These are phyloP conservation scores for Passalora sequoiae DNA, from an alignment of 2,329 filamentous ascomycete species.

Conservation along the genomic window DNA sequence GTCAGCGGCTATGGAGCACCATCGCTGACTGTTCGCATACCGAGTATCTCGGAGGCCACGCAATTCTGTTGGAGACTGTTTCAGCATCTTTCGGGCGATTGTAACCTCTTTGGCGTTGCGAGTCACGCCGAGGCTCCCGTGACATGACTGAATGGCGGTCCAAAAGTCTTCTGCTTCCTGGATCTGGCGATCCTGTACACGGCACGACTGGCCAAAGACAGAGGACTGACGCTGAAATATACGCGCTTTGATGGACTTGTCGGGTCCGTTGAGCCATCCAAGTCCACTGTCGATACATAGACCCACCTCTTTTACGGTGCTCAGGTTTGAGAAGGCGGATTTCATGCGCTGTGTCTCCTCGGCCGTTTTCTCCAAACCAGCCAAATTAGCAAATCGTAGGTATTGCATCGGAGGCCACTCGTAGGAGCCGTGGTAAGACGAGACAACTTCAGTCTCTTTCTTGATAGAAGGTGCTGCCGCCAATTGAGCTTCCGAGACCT, in stretches of 20 bases:
- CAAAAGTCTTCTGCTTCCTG: conserved; percentile 26
- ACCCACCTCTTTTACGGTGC: conserved; percentile 56
- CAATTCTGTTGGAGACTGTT: conserved; percentile 13
- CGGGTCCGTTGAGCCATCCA: conserved; percentile 61
- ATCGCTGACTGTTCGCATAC: conserved; percentile 19
- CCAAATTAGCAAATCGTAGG: conserved; percentile 55
- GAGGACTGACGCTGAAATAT: conserved; percentile 41
- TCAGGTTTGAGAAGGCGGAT: conserved; percentile 54
- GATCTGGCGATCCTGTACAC: conserved; percentile 15
- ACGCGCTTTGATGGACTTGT: conserved; percentile 48
- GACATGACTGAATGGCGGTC: conserved; percentile 23
- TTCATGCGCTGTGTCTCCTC: conserved; percentile 60
- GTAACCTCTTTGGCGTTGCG: conserved; percentile 20
- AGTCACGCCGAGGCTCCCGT: conserved; percentile 13
- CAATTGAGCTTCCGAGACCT: conserved; percentile 54
- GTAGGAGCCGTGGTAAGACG: conserved; percentile 60
- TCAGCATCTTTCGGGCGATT: conserved; percentile 15
- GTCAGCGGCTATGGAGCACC: conserved; percentile 19
- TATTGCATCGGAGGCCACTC: conserved; percentile 59
- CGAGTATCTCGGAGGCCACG: conserved; percentile 17
- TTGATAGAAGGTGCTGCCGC: conserved; percentile 54
- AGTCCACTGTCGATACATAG: conserved; percentile 63
- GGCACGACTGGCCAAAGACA: conserved; percentile 42
- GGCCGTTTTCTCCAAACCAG: conserved; percentile 57
- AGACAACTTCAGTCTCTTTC: conserved; percentile 49